Base-by-base conservation (phyloP, 495 filamentous ascomycete species). In the Daldinia vernicosa region DNA sequence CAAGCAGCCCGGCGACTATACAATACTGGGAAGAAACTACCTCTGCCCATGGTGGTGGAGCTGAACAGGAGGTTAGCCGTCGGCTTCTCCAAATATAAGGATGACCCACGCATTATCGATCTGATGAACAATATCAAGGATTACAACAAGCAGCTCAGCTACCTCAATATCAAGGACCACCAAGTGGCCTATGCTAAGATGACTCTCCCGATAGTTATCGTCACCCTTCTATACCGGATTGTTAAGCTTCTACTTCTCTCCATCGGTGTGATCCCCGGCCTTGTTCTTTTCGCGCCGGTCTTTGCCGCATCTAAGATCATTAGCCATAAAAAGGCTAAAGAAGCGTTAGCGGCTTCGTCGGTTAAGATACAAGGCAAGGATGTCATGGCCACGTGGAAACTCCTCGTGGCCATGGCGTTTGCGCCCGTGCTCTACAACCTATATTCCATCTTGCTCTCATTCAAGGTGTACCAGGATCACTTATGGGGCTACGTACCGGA, bases 381-480 rank as follows among this genome's bases (percentile, higher is more conserved):
- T 78, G 95, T 99, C 26, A 95, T 99, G 84, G 95, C 95, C 0
- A 98, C 95, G 0, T 99, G 95, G 95, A 99, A 99, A 78, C 86
- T 99, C 12, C 89, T 99, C 8, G 94, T 98, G 26, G 88, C 95
- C 32, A 84, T 98, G 74, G 93, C 89, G 14, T 89, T 99, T 72
- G 92, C 94, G 6, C 95, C 95, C 0, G 81, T 93, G 6, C 84
- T 97, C 4, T 98, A 98, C 78, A 89, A 90, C 61, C 84, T 89
- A 39, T 98, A 97, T 79, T 91, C 92, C 5, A 79, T 86, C 30
- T 60, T 90, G 8, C 86, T 97, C 35, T 91, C 90, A 12, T 88
- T 87, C 77, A 93, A 89, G 90, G 92, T 92, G 12, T 91, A 92
- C 75, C 83, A 85, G 67, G 93, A 97, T 78, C 89, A 93, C 33